Evolutionary conservation across 768 basidiomycete genomes (phyloP).

Genomic region (Sarcodon aspratus): DNA sequence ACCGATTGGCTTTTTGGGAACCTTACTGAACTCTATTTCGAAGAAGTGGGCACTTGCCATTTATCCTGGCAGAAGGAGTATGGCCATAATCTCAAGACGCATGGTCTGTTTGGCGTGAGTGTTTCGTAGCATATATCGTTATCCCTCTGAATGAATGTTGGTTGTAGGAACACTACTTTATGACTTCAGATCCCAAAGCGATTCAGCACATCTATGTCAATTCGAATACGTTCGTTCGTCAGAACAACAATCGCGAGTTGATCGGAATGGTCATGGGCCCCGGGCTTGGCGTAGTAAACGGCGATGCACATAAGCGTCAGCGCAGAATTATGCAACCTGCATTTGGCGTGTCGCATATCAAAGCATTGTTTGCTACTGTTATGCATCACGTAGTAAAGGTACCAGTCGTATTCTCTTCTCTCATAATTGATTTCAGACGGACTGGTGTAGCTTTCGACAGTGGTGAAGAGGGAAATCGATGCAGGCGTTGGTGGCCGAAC

Average conservation of each 20-base stretch:
- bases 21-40: slow-evolving; percentile 36
- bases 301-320: slow-evolving; percentile 16
- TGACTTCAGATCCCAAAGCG: slow-evolving; percentile 46
- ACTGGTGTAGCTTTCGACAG: neutral
- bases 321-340: slow-evolving; percentile 24
- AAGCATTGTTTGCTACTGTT: neutral
- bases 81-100: slow-evolving; percentile 38
- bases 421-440: too few relatives aligned
- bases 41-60: slow-evolving; percentile 37
- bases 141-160: neutral
- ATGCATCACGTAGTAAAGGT: too few relatives aligned
- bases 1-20: slow-evolving; percentile 37
- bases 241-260: neutral
- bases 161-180: slow-evolving; percentile 37
- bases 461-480: neutral
- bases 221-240: slow-evolving; percentile 20
- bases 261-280: neutral
- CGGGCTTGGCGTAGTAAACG: neutral
- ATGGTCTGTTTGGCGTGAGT: slow-evolving; percentile 39
- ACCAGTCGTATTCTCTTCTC: too few relatives aligned
- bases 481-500: neutral
- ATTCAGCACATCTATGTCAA: slow-evolving; percentile 46
- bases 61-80: slow-evolving; percentile 40
- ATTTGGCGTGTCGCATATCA: slow-evolving; percentile 30
- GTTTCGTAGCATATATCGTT: neutral